Percentiles rank a stretch among this genome's conserved stretches.
phyloP scores from a whole-genome alignment of 2,329 filamentous ascomycete species.

The Paecilomyces niveus region DNA sequence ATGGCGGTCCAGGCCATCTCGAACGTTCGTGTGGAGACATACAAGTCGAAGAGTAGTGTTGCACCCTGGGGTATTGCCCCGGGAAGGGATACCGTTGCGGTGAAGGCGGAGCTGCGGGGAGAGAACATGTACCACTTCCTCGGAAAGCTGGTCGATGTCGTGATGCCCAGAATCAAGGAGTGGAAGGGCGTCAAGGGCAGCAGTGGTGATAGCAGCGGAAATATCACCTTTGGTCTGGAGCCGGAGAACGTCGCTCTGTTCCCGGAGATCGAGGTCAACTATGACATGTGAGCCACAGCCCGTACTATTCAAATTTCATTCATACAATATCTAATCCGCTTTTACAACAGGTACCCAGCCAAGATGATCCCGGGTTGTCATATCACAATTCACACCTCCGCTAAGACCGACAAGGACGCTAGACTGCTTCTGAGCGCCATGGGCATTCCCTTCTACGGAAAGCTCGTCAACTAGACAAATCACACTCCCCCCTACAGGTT shows the following conservation, averaged over 20 bases:
- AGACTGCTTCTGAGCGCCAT: slow-evolving; percentile 65
- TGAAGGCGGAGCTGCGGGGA: slow-evolving; percentile 70
- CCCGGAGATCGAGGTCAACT: slow-evolving; percentile 91
- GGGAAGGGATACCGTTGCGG: slow-evolving; percentile 61
- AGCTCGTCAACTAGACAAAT: slow-evolving; percentile 48
- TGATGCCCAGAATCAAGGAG: slow-evolving; percentile 93
- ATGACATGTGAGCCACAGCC: slow-evolving; percentile 63
- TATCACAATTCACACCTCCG: slow-evolving; percentile 76
- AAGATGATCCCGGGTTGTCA: slow-evolving; percentile 81
- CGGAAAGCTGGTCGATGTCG: slow-evolving; percentile 80
- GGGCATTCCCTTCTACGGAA: slow-evolving; percentile 77
- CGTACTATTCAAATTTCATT: neutral
- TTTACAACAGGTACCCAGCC: slow-evolving; percentile 47
- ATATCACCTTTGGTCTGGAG: slow-evolving; percentile 74
- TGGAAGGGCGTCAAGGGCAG: slow-evolving; percentile 73
- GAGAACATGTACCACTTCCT: slow-evolving; percentile 85
- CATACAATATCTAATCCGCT: neutral
- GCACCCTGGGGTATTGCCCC: slow-evolving; percentile 66
- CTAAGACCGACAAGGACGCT: slow-evolving; percentile 77
- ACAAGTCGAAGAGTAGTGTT: slow-evolving; percentile 63
- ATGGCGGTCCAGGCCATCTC: slow-evolving; percentile 82
- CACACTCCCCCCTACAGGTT: neutral
- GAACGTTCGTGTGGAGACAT: slow-evolving; percentile 64
- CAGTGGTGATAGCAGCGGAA: slow-evolving; percentile 81
- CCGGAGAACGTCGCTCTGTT: slow-evolving; percentile 73